These are phyloP conservation scores for Singerocomus rubriflavus DNA, from an alignment of 1,284 basidiomycete species.

Conservation along the genomic window DNA sequence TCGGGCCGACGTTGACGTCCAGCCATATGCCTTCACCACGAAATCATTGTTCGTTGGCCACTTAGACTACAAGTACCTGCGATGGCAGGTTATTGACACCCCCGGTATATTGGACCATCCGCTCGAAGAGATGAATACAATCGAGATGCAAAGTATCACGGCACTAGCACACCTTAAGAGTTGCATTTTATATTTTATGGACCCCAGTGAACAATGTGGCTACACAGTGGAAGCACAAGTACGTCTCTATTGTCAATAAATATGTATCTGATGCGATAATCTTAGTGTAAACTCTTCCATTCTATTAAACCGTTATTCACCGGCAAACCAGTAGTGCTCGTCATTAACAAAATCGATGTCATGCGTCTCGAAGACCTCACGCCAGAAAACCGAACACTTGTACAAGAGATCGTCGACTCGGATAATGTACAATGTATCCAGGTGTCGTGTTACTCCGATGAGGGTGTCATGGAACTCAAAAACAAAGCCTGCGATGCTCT, in stretches of 20 bases:
- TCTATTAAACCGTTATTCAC: conserved; percentile 95
- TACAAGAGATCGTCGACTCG: conserved; percentile 80
- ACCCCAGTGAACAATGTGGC: conserved; percentile 93
- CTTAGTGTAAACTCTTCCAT: conserved; percentile 92
- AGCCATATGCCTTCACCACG: conserved; percentile 97
- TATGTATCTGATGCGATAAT: conserved; percentile 1
- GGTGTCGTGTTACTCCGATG: conserved; percentile 90
- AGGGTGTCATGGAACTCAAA: conserved; percentile 93
- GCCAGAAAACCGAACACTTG: conserved; percentile 69
- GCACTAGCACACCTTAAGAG: conserved; percentile 91
- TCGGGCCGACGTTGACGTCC: conserved; percentile 94
- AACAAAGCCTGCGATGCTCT: conserved; percentile 91
- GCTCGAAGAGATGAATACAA: conserved; percentile 98
- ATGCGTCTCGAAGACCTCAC: conserved; percentile 79
- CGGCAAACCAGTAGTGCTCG: conserved; percentile 88
- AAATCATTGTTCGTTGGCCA: conserved; percentile 96
- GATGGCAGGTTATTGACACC: conserved; percentile 98
- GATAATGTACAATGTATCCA: conserved; percentile 75
- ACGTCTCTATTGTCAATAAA: conserved; percentile 20
- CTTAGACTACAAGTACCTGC: conserved; percentile 95
- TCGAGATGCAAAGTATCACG: conserved; percentile 98
- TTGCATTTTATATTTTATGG: conserved; percentile 96
- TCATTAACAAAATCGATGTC: conserved; percentile 96
- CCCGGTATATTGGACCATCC: conserved; percentile 92
- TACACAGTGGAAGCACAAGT: conserved; percentile 93